A percentile compares a stretch with the other conserved stretches of the same genome.
Evolutionary conservation across 345 rosid species (phyloP).

Genomic region (Triadica sebifera): DNA sequence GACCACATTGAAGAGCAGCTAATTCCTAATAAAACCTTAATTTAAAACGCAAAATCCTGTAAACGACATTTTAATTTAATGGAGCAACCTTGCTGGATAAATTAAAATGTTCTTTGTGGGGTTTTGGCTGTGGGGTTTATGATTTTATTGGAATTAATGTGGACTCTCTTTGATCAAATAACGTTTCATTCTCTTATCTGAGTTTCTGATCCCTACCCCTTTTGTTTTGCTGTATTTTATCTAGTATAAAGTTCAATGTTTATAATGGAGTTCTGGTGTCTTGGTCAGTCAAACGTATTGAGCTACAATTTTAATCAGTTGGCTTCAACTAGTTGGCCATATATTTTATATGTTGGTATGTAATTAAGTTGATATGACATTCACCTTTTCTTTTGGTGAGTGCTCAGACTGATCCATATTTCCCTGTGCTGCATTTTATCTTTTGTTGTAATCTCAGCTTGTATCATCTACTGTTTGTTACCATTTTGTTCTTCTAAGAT

Average conservation of each 20-base stretch:
- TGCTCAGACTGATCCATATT: background rate
- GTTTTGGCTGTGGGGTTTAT: background rate
- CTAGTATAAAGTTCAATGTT: background rate
- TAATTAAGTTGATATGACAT: background rate
- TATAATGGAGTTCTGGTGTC: background rate
- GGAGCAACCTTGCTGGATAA: background rate
- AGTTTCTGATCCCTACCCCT: background rate
- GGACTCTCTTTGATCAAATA: too few relatives aligned
- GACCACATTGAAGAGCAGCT: background rate
- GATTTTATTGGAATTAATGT: background rate
- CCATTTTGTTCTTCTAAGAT: background rate
- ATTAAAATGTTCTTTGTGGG: slow-evolving; percentile 1
- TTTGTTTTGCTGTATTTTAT: background rate
- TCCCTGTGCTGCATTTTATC: background rate
- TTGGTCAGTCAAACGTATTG: background rate
- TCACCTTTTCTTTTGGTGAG: background rate
- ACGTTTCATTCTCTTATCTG: background rate
- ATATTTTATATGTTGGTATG: background rate
- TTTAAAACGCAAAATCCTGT: too few relatives aligned
- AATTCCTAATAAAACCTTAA: too few relatives aligned
- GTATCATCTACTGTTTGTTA: background rate
- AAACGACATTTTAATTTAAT: too few relatives aligned
- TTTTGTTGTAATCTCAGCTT: background rate
- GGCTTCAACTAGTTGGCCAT: background rate
- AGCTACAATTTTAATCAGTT: background rate